Base-by-base conservation (phyloP, 1,139 yeast species). In the Debaryomyces coudertii region DNA sequence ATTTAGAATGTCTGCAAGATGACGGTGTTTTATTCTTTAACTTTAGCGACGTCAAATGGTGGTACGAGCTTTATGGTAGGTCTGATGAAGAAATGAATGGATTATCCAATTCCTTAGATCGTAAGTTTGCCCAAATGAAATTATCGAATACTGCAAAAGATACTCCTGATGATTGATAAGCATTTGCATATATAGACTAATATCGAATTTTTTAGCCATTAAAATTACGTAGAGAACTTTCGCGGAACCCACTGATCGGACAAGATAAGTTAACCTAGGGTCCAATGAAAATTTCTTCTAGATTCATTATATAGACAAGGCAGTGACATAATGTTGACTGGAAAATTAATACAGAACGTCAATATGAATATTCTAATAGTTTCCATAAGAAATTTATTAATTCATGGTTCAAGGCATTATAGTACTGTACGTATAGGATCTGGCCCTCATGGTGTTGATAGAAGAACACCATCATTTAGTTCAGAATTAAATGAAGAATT, bases 21-120 rank as follows among this genome's bases (percentile, higher is more conserved):
- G 76, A 77, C 22, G 63, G 59, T 7, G 82, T 88, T 52, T 63
- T 88, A 2, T 79, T 81, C 41, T 90, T 95, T 39, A 87, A 90
- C 53, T 73, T 76, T 49, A 77, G 79, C 28, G 83, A 83, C 43
- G 78, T 90, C 18, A 79, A 78, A 53, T 92, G 96, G 92, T 92
- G 98, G 98, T 80, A 79, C 57, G 95, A 89, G 56, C 67, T 88
- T 34, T 90, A 71, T 58, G 96, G 97, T 0, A 69, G 95, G 42
- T 71, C 82, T 3, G 87, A 87, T 57, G 83, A 83, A 51, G 97
- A 90, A 56, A 83, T 90, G 95, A 89, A 88, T 58, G 82, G 83
- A 12, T 59, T 75, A 25, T 69, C 77, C 1, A 74, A 74, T 51
- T 69, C 77, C 0, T 57, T 75, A 36, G 79, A 74, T 46, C 54